These are phyloP conservation scores for Citrus unshiu DNA, from an alignment of 345 rosid species.

Conservation along the genomic window DNA sequence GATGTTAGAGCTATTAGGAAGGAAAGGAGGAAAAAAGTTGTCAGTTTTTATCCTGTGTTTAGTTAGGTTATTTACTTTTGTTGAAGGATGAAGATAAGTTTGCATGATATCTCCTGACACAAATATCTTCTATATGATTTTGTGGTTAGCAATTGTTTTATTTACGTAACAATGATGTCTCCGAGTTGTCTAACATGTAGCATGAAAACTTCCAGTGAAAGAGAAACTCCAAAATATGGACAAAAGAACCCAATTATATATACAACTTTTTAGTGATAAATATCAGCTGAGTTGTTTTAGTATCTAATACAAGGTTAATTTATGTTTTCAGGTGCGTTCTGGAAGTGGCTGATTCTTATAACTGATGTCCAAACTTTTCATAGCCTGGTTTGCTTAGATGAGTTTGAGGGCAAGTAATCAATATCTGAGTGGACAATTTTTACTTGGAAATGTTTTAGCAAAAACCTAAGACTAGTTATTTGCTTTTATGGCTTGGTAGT, in stretches of 20 bases:
- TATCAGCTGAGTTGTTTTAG: background rate
- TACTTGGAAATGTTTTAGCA: background rate
- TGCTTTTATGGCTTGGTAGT: background rate
- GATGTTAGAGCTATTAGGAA: too few relatives aligned
- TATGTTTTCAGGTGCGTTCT: background rate
- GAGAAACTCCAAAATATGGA: background rate
- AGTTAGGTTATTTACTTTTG: too few relatives aligned
- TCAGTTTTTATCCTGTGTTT: too few relatives aligned
- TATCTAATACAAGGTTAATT: background rate
- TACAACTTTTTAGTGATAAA: background rate
- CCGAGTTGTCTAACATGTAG: background rate
- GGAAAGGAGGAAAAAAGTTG: too few relatives aligned
- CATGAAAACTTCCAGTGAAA: background rate
- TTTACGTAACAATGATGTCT: background rate
- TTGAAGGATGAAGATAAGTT: background rate
- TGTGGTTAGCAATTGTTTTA: background rate
- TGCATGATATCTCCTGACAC: background rate
- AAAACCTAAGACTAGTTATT: background rate
- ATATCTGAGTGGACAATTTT: background rate
- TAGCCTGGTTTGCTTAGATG: conserved; percentile 1
- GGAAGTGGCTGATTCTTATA: conserved; percentile 1
- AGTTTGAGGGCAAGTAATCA: background rate
- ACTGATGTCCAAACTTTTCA: background rate
- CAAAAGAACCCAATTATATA: background rate
- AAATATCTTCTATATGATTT: background rate